phyloP scores from a whole-genome alignment of 2,329 filamentous ascomycete species.

The Alternaria consortialis region DNA sequence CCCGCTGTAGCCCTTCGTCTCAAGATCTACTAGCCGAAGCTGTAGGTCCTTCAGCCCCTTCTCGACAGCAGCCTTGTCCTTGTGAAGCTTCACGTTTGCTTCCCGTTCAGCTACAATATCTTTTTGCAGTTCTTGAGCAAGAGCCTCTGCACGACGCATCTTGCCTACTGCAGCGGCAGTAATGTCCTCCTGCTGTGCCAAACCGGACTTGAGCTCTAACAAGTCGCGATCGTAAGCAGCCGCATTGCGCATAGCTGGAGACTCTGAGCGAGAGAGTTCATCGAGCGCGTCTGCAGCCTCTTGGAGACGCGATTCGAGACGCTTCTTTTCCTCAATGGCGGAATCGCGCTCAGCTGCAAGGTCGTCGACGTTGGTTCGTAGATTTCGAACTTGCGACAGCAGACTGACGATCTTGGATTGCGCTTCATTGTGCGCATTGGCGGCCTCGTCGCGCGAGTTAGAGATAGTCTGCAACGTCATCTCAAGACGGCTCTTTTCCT shows the following conservation, averaged over 20 bases:
- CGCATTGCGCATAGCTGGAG: constrained; percentile 86
- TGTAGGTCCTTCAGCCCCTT: constrained; percentile 91
- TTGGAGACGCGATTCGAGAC: constrained; percentile 81
- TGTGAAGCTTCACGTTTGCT: constrained; percentile 79
- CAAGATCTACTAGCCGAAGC: constrained; percentile 86
- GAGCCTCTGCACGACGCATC: constrained; percentile 91
- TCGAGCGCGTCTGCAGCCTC: constrained; percentile 91
- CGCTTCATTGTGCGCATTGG: constrained; percentile 91
- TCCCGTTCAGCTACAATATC: constrained; percentile 90
- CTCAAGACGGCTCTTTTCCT: constrained; percentile 93
- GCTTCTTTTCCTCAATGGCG: constrained; percentile 87
- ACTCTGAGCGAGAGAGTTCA: constrained; percentile 84
- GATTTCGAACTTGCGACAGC: constrained; percentile 84
- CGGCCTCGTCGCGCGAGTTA: constrained; percentile 91
- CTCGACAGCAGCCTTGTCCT: constrained; percentile 88
- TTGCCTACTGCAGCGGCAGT: constrained; percentile 92
- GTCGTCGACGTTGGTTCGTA: constrained; percentile 87
- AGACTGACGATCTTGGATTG: constrained; percentile 92
- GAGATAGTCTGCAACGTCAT: constrained; percentile 87
- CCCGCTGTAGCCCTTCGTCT: constrained; percentile 91
- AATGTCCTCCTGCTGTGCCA: constrained; percentile 94
- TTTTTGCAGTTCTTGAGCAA: constrained; percentile 89
- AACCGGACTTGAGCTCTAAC: constrained; percentile 83
- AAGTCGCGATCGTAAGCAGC: constrained; percentile 89
- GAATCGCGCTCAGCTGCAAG: constrained; percentile 84